A percentile compares a stretch with the other conserved stretches of the same genome.
Evolutionary conservation across 2,329 filamentous ascomycete species (phyloP).

Genomic region (Coleophoma cylindrospora): DNA sequence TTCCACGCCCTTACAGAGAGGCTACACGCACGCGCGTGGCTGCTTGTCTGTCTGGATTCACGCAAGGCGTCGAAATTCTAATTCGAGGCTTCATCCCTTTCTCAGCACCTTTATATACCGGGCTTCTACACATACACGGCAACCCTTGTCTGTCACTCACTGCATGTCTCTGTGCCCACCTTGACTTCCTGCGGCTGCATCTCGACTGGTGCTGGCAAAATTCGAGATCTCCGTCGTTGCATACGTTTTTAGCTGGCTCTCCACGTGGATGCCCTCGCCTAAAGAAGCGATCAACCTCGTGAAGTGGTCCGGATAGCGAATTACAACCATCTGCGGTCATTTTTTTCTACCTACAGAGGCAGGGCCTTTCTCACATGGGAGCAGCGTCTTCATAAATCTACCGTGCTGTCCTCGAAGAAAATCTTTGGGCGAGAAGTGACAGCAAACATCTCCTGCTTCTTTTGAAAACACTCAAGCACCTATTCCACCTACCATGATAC

Average conservation of each 20-base stretch:
- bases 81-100: background rate
- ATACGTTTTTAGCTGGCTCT: background rate
- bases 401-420: background rate
- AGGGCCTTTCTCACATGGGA: slow-evolving; percentile 3
- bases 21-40: background rate
- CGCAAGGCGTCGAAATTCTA: background rate
- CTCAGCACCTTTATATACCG: background rate
- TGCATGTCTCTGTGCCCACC: background rate
- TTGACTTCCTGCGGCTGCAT: background rate
- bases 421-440: background rate
- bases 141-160: background rate
- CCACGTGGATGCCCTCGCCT: background rate
- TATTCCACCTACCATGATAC: background rate
- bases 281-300: background rate
- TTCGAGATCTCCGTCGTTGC: background rate
- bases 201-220: slow-evolving; percentile 1
- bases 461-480: background rate
- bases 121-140: background rate
- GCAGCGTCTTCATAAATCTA: background rate
- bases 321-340: background rate
- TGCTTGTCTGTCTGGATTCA: background rate
- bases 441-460: background rate
- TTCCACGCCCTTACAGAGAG: background rate
- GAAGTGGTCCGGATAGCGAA: background rate
- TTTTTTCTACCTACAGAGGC: slow-evolving; percentile 2